These are phyloP conservation scores for Pythium vanterpoolii DNA, from an alignment of 352 stramenopile species.

Conservation along the genomic window DNA sequence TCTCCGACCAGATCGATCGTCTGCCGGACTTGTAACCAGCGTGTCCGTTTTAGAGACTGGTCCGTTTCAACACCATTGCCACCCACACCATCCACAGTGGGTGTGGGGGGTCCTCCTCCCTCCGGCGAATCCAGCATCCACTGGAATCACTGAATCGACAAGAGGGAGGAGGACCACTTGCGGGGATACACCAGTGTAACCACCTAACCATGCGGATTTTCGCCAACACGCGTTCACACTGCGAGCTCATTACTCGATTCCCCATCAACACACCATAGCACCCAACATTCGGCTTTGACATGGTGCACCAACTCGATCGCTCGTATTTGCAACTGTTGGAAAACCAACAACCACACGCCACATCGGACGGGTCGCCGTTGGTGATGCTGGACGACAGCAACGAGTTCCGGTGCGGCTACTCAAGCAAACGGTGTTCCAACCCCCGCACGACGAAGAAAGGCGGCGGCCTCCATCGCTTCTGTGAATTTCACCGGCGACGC, in stretches of 20 bases:
- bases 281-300: neutral
- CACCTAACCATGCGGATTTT: too few species aligned
- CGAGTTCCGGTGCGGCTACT: conserved; percentile 50
- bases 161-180: too few species aligned
- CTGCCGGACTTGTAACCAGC: too few species aligned
- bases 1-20: neutral
- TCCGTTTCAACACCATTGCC: too few species aligned
- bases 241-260: neutral
- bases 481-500: conserved; percentile 59
- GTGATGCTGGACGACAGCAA: neutral
- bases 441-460: conserved; percentile 63
- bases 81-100: too few species aligned
- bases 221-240: neutral
- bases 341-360: neutral
- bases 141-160: too few species aligned
- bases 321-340: neutral
- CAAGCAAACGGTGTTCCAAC: conserved; percentile 68
- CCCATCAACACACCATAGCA: neutral
- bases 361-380: neutral
- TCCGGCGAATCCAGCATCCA: too few species aligned
- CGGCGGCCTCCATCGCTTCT: conserved; percentile 68
- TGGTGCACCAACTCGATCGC: neutral
- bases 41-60: too few species aligned
- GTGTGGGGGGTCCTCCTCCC: too few species aligned
- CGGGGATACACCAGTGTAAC: too few species aligned